Evolutionary conservation across 805 yeast species (phyloP).

Genomic region (Ogataea chonburiensis): DNA sequence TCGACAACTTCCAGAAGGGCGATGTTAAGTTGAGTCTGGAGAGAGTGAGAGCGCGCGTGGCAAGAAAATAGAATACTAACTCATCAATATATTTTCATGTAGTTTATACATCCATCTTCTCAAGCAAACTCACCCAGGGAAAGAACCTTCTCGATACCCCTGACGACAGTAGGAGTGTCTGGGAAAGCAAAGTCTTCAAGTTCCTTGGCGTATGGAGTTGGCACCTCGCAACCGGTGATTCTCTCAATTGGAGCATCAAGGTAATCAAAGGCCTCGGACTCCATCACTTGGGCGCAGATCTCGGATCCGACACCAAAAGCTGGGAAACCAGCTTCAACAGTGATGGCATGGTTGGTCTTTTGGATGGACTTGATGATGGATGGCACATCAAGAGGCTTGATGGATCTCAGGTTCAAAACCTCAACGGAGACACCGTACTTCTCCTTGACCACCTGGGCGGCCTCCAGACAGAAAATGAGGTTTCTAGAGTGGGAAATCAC

Average conservation of each 20-base stretch:
- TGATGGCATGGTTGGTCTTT: constrained; percentile 94
- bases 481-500: constrained; percentile 91
- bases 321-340: constrained; percentile 98
- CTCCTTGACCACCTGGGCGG: constrained; percentile 83
- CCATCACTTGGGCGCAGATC: constrained; percentile 97
- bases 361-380: constrained; percentile 83
- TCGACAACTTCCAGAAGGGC: constrained; percentile 62
- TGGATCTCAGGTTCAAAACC: constrained; percentile 92
- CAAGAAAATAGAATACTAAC: constrained; percentile 35
- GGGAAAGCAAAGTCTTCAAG: constrained; percentile 99
- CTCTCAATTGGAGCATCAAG: constrained; percentile 98
- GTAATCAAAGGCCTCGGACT: constrained; percentile 96
- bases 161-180: constrained; percentile 82
- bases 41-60: constrained; percentile 50
- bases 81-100: constrained; percentile 11
- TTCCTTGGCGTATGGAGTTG: constrained; percentile 96
- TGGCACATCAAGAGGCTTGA: constrained; percentile 92
- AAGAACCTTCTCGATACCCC: constrained; percentile 80
- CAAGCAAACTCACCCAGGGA: constrained; percentile 47
- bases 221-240: constrained; percentile 99
- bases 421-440: constrained; percentile 88
- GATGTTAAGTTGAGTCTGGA: constrained; percentile 71
- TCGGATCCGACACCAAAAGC: constrained; percentile 98
- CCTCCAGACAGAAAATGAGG: constrained; percentile 79
- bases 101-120: constrained; percentile 6